Conservation (phyloP, 345 rosid species). For the Mercurialis annua region DNA sequence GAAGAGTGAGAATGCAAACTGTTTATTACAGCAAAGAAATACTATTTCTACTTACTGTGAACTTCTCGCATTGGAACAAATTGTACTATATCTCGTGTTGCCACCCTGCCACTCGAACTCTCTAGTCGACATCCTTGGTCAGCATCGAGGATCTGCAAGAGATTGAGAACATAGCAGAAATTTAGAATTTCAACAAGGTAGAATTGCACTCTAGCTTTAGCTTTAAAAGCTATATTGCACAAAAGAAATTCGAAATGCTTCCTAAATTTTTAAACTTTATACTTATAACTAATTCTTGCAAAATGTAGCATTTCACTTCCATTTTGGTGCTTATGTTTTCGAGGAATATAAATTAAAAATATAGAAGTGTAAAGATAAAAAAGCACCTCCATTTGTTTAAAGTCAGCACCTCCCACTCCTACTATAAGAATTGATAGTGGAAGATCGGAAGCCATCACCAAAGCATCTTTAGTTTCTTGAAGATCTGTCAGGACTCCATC, state of each 20-base stretch:
- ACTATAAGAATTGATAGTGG: conserved; percentile 82
- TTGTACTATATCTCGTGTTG: conserved; percentile 86
- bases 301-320: too few species aligned
- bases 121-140: conserved; percentile 68
- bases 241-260: too few species aligned
- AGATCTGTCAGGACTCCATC: conserved; percentile 87
- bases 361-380: too few species aligned
- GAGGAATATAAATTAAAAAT: too few species aligned
- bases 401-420: conserved; percentile 82
- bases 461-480: conserved; percentile 66
- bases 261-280: too few species aligned
- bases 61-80: conserved; percentile 81
- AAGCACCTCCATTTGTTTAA: conserved; percentile 92
- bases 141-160: conserved; percentile 70
- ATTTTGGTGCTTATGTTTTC: too few species aligned
- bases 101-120: conserved; percentile 69
- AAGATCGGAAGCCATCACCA: conserved; percentile 90
- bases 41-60: conserved; percentile 45
- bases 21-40: too few species aligned
- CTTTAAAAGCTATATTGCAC: neutral
- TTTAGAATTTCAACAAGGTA: neutral
- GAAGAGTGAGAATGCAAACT: too few species aligned
- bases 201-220: neutral
- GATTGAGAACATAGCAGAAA: neutral
- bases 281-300: too few species aligned